Base-by-base conservation (phyloP, 2,329 filamentous ascomycete species). In the Apiospora koreana region DNA sequence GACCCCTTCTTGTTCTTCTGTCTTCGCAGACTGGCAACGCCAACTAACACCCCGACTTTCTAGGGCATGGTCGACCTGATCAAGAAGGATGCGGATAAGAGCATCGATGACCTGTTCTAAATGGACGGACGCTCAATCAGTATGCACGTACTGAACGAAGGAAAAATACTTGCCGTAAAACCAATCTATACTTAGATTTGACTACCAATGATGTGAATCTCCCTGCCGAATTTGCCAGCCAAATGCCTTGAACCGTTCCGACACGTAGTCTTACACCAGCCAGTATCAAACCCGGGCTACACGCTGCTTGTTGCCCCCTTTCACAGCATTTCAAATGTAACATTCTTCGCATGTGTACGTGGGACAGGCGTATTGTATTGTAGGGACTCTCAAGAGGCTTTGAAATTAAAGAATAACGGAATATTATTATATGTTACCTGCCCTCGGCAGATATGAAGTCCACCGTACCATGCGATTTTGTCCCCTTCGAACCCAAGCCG, bases 21-120 rank as follows among this genome's bases (percentile, higher is more conserved):
- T 70, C 67, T 69, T 62, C 35, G 45, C 70, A 0, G 18, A n/a
- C 12, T 69, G 14, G 35, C 23, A 23, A 18, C n/a, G 23, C 66
- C 10, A 38, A 38, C 76, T 82, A 65, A 82, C 74, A 42, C 21
- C 18, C 6, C 38, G 31, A 3, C 21, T 4, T 42, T 35, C 65
- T 71, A 97, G 94, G 96, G 95, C 38, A 99, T 99, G 96, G 83
- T 96, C 69, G 94, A 97, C 42, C 83, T 99, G 77, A 97, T 99
- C 78, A 93, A 93, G 78, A 93, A 94, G 76, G 96, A 99, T 79
- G 93, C 95, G 10, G 95, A 98, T 80, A 98, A 98, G 83, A 91
- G 92, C 21, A 92, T 99, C 73, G 89, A 94, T 74, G 95, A 97
- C 80, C 84, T 99, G 71, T 91, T 97, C 75, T 96, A 79, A 77